A percentile compares a stretch with the other conserved stretches of the same genome.
Evolutionary conservation across 2,329 filamentous ascomycete genomes (phyloP).

Genomic region (Fusarium pseudonygamai): DNA sequence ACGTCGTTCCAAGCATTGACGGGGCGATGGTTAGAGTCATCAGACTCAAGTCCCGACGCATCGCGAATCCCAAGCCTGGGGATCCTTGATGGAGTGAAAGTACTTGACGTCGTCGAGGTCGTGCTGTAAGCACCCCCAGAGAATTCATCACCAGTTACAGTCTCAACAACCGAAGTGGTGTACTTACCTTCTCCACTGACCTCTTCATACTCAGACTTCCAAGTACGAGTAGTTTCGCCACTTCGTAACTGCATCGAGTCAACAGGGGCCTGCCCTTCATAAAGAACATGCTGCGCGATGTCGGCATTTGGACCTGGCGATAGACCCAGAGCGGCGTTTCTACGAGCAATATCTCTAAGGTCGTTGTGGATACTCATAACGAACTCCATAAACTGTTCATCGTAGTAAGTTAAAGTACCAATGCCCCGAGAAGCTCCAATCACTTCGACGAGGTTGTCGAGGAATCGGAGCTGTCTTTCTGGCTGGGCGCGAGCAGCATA

Average conservation of each 20-base stretch:
- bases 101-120: neutral
- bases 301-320: neutral
- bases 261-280: fast-evolving
- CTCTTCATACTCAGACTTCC: neutral
- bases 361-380: neutral
- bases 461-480: neutral
- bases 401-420: neutral
- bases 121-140: neutral
- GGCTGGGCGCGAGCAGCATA: neutral
- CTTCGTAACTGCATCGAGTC: fast-evolving
- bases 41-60: fast-evolving
- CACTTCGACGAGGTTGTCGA: neutral
- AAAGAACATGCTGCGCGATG: neutral
- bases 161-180: neutral
- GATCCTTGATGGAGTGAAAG: neutral
- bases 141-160: neutral
- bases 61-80: too few relatives aligned
- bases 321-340: too few relatives aligned
- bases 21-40: fast-evolving
- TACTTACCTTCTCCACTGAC: neutral
- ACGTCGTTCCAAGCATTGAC: fast-evolving
- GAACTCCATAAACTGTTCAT: neutral
- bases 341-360: neutral
- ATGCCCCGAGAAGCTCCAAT: neutral
- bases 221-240: neutral